Evolutionary conservation across 805 yeast species (phyloP).

Genomic region (Metschnikowia borealis): DNA sequence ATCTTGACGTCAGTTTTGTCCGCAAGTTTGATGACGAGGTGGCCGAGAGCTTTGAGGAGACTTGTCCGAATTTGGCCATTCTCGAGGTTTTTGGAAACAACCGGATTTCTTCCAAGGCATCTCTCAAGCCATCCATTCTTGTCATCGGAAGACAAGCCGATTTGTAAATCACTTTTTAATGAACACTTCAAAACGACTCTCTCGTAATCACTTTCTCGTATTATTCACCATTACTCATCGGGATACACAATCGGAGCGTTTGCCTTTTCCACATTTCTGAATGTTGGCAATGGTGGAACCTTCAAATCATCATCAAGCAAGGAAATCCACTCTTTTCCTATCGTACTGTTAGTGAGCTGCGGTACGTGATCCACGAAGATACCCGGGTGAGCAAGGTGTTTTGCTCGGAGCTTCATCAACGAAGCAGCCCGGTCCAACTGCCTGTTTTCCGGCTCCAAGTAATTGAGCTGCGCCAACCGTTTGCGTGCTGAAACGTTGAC

Average conservation of each 20-base stretch:
- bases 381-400: slow-evolving; percentile 35
- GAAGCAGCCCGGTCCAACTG: slow-evolving; percentile 19
- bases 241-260: slow-evolving; percentile 41
- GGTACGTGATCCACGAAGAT: slow-evolving; percentile 31
- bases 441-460: slow-evolving; percentile 10
- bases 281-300: slow-evolving; percentile 47
- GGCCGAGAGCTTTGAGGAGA: slow-evolving; percentile 51
- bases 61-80: slow-evolving; percentile 59
- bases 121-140: slow-evolving; percentile 49
- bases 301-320: slow-evolving; percentile 18
- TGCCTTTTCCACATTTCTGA: slow-evolving; percentile 64
- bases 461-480: slow-evolving; percentile 22
- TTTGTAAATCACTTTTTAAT: too few relatives aligned
- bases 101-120: slow-evolving; percentile 55
- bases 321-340: slow-evolving; percentile 19
- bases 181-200: too few relatives aligned
- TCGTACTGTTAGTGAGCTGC: slow-evolving; percentile 29
- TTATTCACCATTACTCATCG: slow-evolving; percentile 14
- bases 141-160: slow-evolving; percentile 64
- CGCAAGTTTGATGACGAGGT: slow-evolving; percentile 68
- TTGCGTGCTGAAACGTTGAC: slow-evolving; percentile 24
- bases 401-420: slow-evolving; percentile 15
- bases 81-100: slow-evolving; percentile 82
- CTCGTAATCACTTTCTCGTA: too few relatives aligned
- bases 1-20: slow-evolving; percentile 76